Base-by-base conservation (phyloP, 257 asterid species). In the Agastache rugosa region DNA sequence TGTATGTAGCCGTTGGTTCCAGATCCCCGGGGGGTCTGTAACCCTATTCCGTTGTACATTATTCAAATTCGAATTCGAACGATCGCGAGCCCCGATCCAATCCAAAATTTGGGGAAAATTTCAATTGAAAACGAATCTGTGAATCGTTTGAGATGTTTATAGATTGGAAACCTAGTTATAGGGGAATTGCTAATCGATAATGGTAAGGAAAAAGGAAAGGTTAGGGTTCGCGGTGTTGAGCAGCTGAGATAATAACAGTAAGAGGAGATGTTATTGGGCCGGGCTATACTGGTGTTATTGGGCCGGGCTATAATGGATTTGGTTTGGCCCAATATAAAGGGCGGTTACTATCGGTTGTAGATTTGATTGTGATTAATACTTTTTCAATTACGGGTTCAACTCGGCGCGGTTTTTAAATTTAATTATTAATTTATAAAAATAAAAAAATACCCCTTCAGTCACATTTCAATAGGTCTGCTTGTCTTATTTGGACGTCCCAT, bases 21-120 rank as follows among this genome's bases (percentile, higher is more conserved):
- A 42, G 98, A 94, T 19, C 97, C 97, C 20, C 98, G 85, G 48
- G 98, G 80, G 34, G 97, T 93, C 83, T 86, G 96, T 22, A 93
- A 70, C 11, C 97, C 98, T 74, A 91, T 93, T 27, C 97, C 98
- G 86, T 91, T 93, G 66, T 93, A 93, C 98, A 93, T 93, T 59
- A n/a, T 62, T 62, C 50, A 62, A 35, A 14, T 59, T 5, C 15
- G 11, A 17, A 14, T 59, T 12, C 15, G 11, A 62, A 34, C 45
- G 39, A 31, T 29, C 3, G 25, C 9, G 12, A 11, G 11, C 10
- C 2, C 69, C 2, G 61, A 69, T 74, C 48, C 25, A 61, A 19
- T 37, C 51, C 42, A 12, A 16, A 58, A 69, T 31, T 61, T 31
- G 31, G 23, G 51, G 17, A 4, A n/a, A 35, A n/a, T 63, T 34